Conservation (phyloP, 2,329 filamentous ascomycete genomes). For the Ophiostoma montium region DNA sequence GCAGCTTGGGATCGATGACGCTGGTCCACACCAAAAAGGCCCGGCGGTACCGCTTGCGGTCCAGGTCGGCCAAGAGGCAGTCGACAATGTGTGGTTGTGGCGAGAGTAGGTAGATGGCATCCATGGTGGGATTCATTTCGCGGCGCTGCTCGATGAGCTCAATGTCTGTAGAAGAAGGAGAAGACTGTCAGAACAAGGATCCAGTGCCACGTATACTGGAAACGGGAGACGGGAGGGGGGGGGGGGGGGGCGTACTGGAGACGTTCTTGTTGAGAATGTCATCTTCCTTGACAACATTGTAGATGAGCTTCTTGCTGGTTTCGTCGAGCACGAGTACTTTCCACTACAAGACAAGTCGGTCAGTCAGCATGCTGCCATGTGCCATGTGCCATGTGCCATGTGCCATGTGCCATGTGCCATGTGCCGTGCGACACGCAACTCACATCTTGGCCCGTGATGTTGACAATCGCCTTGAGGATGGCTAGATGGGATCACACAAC, state of each 20-base stretch:
- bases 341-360: conserved; percentile 48
- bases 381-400: not conserved
- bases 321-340: conserved; percentile 90
- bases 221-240: conserved; percentile 16
- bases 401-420: not conserved
- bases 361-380: not conserved
- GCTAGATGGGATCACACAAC: conserved; percentile 29
- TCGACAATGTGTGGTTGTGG: conserved; percentile 81
- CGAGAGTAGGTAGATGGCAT: conserved; percentile 85
- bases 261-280: conserved; percentile 95
- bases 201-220: not conserved
- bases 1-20: conserved; percentile 55
- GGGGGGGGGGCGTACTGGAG: conserved; percentile 51
- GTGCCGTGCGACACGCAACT: conserved; percentile 17
- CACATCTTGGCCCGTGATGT: conserved; percentile 72
- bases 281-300: conserved; percentile 88
- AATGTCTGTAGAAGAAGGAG: conserved; percentile 48
- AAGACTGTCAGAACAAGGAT: not conserved
- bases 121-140: conserved; percentile 73
- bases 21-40: conserved; percentile 75
- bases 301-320: conserved; percentile 67
- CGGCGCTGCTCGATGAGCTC: conserved; percentile 84
- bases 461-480: conserved; percentile 59
- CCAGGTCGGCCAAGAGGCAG: conserved; percentile 84
- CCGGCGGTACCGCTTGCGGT: conserved; percentile 65